Percentiles rank a stretch among this genome's conserved stretches.
phyloP scores from a whole-genome alignment of 2,329 filamentous ascomycete species.

The Verticillium dahliae region DNA sequence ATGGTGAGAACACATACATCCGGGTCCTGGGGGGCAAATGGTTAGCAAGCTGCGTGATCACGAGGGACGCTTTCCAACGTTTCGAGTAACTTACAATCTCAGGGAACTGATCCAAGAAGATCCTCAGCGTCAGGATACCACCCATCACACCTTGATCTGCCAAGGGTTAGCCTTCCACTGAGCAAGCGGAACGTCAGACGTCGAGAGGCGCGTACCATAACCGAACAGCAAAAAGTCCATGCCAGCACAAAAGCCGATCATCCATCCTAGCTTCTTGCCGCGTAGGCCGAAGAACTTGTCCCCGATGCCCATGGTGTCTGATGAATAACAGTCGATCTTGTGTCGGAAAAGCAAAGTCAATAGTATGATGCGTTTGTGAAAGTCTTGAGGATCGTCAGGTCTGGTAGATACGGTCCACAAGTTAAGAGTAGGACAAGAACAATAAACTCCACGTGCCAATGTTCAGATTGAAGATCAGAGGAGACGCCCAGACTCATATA shows the following conservation, averaged over 20 bases:
- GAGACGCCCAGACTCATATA: not conserved
- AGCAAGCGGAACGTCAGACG: not conserved
- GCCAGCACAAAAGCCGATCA: conserved; percentile 65
- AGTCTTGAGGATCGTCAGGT: not conserved
- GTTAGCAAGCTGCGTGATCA: not conserved
- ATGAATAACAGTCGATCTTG: not conserved
- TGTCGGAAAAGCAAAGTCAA: not conserved
- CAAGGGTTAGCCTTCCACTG: conserved; percentile 17
- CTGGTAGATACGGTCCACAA: not conserved
- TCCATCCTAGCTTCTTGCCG: conserved; percentile 59
- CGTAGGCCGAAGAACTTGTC: conserved; percentile 55
- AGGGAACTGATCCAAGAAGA: conserved; percentile 51
- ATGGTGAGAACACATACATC: not conserved
- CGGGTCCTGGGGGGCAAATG: not conserved
- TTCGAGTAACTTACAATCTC: conserved; percentile 23
- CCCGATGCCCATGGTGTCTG: not conserved
- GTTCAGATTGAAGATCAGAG: not conserved
- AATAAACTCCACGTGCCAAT: not conserved
- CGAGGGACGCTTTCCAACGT: not conserved
- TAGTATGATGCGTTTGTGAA: not conserved
- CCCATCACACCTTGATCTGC: conserved; percentile 72
- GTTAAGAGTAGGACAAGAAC: not conserved
- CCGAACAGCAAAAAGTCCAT: conserved; percentile 62
- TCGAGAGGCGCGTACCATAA: conserved; percentile 32
- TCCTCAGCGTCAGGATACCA: conserved; percentile 62